A percentile compares a stretch with the other conserved stretches of the same genome.
Evolutionary conservation across 1,139 yeast genomes (phyloP).

Genomic region (Hyphopichia pseudoburtonii): DNA sequence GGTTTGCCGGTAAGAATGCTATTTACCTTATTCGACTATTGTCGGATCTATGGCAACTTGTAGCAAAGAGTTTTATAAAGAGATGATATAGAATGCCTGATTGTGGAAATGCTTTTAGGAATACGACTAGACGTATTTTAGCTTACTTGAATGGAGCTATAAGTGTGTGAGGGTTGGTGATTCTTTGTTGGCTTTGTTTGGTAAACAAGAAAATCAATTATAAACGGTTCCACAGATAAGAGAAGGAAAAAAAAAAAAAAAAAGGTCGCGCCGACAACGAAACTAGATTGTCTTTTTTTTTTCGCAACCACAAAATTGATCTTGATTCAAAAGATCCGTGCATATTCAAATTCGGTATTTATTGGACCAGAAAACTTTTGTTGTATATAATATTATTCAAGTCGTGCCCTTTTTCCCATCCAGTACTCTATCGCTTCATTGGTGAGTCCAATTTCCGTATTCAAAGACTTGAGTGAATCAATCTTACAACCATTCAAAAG

Average conservation of each 20-base stretch:
- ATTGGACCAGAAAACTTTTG: conserved; percentile 7
- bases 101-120: no score
- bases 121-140: no score
- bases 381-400: conserved; percentile 1
- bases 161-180: no score
- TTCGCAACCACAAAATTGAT: conserved; percentile 11
- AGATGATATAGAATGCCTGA: no score
- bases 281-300: not conserved
- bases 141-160: no score
- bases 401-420: conserved; percentile 40
- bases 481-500: conserved; percentile 61
- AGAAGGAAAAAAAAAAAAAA: not conserved
- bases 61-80: no score
- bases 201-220: no score
- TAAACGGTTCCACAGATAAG: not conserved
- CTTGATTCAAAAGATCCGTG: no score
- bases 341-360: conserved; percentile 6
- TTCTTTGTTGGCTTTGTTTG: no score
- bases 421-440: conserved; percentile 54
- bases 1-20: no score
- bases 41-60: no score
- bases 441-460: conserved; percentile 32
- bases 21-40: no score
- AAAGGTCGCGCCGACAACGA: not conserved
- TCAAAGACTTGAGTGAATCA: conserved; percentile 24